Evolutionary conservation across 1,284 basidiomycete species (phyloP).

Genomic region (Ustilago shanxiensis): DNA sequence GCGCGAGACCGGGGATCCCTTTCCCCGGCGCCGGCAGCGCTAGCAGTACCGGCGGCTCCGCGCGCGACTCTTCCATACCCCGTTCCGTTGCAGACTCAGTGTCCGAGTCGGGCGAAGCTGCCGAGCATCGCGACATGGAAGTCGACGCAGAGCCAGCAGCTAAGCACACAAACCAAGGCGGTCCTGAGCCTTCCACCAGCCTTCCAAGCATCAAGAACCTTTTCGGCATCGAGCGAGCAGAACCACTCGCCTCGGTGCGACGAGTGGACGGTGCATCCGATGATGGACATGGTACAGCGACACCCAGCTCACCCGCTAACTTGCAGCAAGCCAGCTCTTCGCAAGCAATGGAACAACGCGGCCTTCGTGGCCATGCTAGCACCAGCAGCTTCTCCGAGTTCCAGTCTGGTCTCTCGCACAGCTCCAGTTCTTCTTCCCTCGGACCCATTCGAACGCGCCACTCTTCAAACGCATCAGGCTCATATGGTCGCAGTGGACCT

Average conservation of each 20-base stretch:
- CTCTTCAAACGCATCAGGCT: constrained; percentile 38
- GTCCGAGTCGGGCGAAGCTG: constrained; percentile 26
- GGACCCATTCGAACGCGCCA: constrained; percentile 47
- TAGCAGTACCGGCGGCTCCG: constrained; percentile 17
- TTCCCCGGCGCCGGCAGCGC: constrained; percentile 45
- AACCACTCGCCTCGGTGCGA: constrained; percentile 40
- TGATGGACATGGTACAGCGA: constrained; percentile 33
- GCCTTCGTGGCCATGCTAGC: constrained; percentile 42
- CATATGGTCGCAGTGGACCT: constrained; percentile 31
- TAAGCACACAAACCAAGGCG: constrained; percentile 17
- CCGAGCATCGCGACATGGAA: constrained; percentile 39
- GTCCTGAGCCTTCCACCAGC: constrained; percentile 28
- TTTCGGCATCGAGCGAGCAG: constrained; percentile 44
- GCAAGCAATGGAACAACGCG: constrained; percentile 28
- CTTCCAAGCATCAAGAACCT: constrained; percentile 53
- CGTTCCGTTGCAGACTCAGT: constrained; percentile 30
- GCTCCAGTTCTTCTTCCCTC: constrained; percentile 46
- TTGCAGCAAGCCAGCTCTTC: constrained; percentile 20
- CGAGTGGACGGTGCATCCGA: constrained; percentile 28
- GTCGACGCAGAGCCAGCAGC: constrained; percentile 33
- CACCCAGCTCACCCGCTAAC: constrained; percentile 33
- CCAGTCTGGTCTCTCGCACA: constrained; percentile 36
- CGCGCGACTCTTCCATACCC: constrained; percentile 29
- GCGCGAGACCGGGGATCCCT: constrained; percentile 39
- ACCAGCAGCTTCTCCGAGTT: constrained; percentile 51